Base-by-base conservation (phyloP, 352 stramenopile genomes). In the Blastocystis sp. region DNA sequence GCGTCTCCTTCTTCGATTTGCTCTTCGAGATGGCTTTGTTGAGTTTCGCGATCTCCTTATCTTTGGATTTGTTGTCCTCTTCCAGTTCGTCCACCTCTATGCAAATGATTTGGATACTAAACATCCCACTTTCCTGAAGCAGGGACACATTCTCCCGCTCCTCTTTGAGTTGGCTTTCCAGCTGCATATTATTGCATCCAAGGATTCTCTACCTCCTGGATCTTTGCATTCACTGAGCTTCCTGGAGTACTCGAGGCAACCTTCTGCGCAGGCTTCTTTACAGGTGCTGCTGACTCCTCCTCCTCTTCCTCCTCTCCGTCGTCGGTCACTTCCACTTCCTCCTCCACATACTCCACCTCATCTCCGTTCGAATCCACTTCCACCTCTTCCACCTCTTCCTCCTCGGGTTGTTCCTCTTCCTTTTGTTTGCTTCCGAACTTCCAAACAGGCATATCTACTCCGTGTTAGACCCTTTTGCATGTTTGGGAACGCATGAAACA, bases 1-100 rank as follows among this genome's bases (percentile, higher is more conserved):
- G 51, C 27, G 54, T 34, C 18, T 84, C 73, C 59, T 84, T 84
- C 73, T 84, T 84, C 24, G 73, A 84, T n/a, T 84, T 84, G 42
- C 54, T 57, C 59, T 84, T 84, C 6, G 34, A 7, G 21, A 84
- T 56, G 4, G 73, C 27, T 56, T 84, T 84, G 48, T 57, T 78
- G 18, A 78, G 67, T 24, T 78, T 78, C n/a, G 67, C 67, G n/a
- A 78, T 40, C 29, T 78, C 67, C 48, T 61, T 78, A 40, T 78
- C 67, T 40, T 78, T 78, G 21, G 14, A 21, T 16, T 54, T 56
- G 21, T 78, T 61, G 21, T 78, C 67, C 44, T 9, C 24, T 34
- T 78, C 67, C 27, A 78, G 32, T 24, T 54, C 27, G 4, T 78
- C 48, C 27, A 61, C 24, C 67, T 78, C 67, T 78, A 73, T 18